phyloP scores from a whole-genome alignment of 192 early-diverging fungal species.

The Podila epicladia region DNA sequence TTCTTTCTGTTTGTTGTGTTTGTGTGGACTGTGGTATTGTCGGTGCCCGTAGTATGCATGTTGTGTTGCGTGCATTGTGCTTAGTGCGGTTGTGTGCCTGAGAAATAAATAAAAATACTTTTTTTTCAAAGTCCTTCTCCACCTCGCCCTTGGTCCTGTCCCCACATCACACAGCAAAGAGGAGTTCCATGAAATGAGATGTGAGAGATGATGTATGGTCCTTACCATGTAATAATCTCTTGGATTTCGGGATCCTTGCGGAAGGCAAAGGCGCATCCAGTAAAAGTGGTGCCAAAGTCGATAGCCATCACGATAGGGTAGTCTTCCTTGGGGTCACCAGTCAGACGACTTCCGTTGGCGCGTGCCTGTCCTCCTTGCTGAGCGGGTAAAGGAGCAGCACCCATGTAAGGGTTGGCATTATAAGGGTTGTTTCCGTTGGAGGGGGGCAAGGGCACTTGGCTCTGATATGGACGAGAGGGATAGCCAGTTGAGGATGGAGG shows the following conservation, averaged over 20 bases:
- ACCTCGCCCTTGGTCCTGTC: no score
- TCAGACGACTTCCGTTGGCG: conserved; percentile 31
- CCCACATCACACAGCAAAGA: not conserved
- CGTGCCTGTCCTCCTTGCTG: not conserved
- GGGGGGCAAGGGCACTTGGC: conserved; percentile 5
- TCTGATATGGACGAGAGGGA: conserved; percentile 8
- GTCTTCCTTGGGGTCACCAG: conserved; percentile 49
- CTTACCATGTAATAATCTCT: conserved; percentile 62
- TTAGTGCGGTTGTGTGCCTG: not conserved
- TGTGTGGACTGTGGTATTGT: no score
- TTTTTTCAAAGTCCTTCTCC: not conserved
- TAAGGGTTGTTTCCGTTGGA: conserved; percentile 2
- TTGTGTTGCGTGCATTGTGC: no score
- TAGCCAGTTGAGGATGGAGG: conserved; percentile 10
- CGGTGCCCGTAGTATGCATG: no score
- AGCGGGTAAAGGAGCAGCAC: not conserved
- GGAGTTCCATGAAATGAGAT: not conserved
- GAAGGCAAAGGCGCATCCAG: conserved; percentile 62
- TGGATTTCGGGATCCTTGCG: conserved; percentile 57
- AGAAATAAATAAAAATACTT: not conserved
- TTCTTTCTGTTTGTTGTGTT: no score
- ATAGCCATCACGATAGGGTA: conserved; percentile 59
- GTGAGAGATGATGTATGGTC: not conserved
- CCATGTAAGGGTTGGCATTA: conserved; percentile 16
- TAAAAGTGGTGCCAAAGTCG: conserved; percentile 57